Conservation (phyloP, 129 eudicot genomes). For the Daucus carota region DH1_v3.0 NC_030388.2:12645001-12645500, state of each 20-base stretch:
- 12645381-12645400: neutral
- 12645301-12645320: neutral
- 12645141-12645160: conserved; percentile 15
- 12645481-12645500: too few relatives aligned
- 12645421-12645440: too few relatives aligned
- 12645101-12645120: conserved; percentile 9
- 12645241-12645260: conserved; percentile 7
- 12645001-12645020: neutral
- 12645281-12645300: too few relatives aligned
- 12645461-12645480: too few relatives aligned
- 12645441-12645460: too few relatives aligned
- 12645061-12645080: conserved; percentile 9
- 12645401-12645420: too few relatives aligned
- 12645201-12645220: conserved; percentile 14
- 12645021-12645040: neutral
- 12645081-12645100: conserved; percentile 5
- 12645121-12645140: neutral
- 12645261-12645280: neutral
- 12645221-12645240: conserved; percentile 1
- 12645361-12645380: neutral
- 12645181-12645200: conserved; percentile 35
- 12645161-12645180: conserved; percentile 40
- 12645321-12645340: too few relatives aligned
- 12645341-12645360: neutral
- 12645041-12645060: conserved; percentile 16